Base-by-base conservation (phyloP, 495 filamentous ascomycete genomes). In the Massariosphaeria phaeospora region DNA sequence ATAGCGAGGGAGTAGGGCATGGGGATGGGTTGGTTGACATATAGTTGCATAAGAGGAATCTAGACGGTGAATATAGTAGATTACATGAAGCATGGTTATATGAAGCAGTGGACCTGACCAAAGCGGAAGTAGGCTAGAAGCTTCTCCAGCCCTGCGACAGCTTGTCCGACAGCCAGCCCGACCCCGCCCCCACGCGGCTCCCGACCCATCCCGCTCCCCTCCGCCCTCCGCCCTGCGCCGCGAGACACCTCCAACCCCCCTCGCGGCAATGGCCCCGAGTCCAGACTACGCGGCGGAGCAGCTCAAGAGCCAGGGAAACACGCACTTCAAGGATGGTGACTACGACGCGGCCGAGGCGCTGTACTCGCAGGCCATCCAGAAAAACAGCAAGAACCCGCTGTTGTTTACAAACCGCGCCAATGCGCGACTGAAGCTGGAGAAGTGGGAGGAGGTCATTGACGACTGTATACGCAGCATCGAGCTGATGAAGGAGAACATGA, bases 371-470 rank as follows among this genome's bases (percentile, higher is more conserved):
- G 91, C 91, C 17, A 80, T 89, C 35, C 75, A 79, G 51, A 73
- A 75, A 46, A 81, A 89, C 66, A 71, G 77, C 5, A 70, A 63
- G 6, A 86, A 85, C 64, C 75, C 79, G 1, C 66, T 79, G 3
- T 74, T 86, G 41, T 89, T 83, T 75, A 94, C 91, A 25, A 98
- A 98, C 73, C 86, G 93, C 45, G 87, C 91, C 34, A 84, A 95
- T 69, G 82, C 88, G 10, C 84, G 91, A 36, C 73, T 93, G 36
- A 82, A 80, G 63, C 77, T 94, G n/a, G 65, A 68, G 26, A 74
- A 76, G 62, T 90, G 82, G 77, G 76, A 86, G n/a, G 76, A 68
- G n/a, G 89, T 84, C 25, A 84, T 95, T 59, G 75, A 80, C 31
- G 93, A 96, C 70, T 91, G 90, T 60, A 67, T 84, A 20, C 72